A percentile compares a stretch with the other conserved stretches of the same genome.
Evolutionary conservation across 768 basidiomycete genomes (phyloP).

Genomic region (Lentinula guzmanii): DNA sequence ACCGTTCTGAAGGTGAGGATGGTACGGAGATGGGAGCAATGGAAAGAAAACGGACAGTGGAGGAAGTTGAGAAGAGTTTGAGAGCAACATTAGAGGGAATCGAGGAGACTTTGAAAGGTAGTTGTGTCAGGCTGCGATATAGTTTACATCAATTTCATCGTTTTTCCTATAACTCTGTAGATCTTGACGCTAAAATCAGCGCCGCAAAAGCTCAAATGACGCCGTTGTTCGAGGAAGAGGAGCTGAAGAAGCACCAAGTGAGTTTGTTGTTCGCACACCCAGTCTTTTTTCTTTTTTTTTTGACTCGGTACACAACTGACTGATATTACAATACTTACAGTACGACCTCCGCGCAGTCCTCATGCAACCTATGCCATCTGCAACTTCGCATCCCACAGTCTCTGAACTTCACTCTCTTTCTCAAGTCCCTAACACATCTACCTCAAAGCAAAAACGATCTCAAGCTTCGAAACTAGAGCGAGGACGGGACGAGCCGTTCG

Average conservation of each 20-base stretch:
- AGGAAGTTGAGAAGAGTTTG: background rate
- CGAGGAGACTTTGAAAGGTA: background rate
- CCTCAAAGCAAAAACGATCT: background rate
- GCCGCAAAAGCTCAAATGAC: background rate
- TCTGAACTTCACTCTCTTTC: background rate
- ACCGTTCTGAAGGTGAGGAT: background rate
- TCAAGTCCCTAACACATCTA: background rate
- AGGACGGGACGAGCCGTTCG: background rate
- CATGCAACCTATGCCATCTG: background rate
- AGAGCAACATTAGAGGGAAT: background rate
- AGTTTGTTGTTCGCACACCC: background rate
- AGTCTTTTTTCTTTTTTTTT: background rate
- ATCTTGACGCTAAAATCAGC: background rate
- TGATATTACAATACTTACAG: background rate
- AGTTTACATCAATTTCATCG: background rate
- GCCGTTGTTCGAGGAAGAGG: background rate
- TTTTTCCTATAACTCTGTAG: background rate
- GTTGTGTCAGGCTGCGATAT: background rate
- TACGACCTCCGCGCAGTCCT: conserved; percentile 1
- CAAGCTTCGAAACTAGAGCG: background rate
- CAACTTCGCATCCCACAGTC: background rate
- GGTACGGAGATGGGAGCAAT: background rate
- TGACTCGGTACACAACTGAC: background rate
- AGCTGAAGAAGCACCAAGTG: background rate
- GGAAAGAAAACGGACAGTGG: background rate